Conservation (phyloP, 257 asterid genomes). For the Eustoma russellianum region DNA sequence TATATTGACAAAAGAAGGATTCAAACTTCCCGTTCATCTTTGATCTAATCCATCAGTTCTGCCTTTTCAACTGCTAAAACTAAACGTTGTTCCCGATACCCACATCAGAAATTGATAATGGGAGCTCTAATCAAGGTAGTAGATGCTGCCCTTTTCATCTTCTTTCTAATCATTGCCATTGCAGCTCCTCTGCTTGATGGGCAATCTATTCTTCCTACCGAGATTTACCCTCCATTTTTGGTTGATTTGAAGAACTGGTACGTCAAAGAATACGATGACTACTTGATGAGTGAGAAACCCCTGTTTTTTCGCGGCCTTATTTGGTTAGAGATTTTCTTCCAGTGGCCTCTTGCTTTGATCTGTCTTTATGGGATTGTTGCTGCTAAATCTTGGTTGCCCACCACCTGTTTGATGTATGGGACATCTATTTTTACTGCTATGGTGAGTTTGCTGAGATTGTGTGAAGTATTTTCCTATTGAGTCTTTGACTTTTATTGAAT, state of each 20-base stretch:
- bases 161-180: conserved; percentile 54
- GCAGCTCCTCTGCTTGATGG: conserved; percentile 76
- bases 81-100: too few relatives aligned
- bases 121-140: conserved; percentile 39
- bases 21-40: too few relatives aligned
- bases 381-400: conserved; percentile 66
- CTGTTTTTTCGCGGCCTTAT: conserved; percentile 74
- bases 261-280: conserved; percentile 51
- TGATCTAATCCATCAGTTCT: too few relatives aligned
- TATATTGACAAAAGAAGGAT: too few relatives aligned
- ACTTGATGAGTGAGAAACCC: conserved; percentile 60
- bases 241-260: conserved; percentile 67
- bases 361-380: conserved; percentile 52
- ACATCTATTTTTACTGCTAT: conserved; percentile 49
- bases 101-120: conserved; percentile 20
- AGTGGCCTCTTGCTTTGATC: conserved; percentile 74
- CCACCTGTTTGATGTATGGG: conserved; percentile 83
- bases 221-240: conserved; percentile 48
- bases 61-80: too few relatives aligned
- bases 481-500: too few relatives aligned
- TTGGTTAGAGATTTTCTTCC: conserved; percentile 74
- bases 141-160: conserved; percentile 50
- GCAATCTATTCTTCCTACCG: conserved; percentile 52
- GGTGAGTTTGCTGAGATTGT: conserved; percentile 27
- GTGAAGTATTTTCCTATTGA: too few relatives aligned